Evolutionary conservation across 2,329 filamentous ascomycete genomes (phyloP), one percentile per base, ranked within the genome.

Genomic region (Pseudopyrenochaeta lycopersici): DNA sequence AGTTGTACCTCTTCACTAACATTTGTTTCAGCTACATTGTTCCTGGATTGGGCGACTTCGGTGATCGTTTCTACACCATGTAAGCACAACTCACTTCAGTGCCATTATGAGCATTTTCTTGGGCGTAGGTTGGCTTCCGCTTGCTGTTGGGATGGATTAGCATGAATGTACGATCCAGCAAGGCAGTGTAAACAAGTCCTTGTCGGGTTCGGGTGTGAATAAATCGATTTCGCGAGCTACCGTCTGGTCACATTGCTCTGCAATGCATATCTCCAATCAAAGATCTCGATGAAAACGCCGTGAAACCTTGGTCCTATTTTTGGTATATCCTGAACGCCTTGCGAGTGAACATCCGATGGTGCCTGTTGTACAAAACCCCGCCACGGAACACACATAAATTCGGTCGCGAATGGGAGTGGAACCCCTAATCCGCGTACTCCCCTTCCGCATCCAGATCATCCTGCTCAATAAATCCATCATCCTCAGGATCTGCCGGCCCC

Each of bases 1-100:
- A 47, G 32, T 27, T 35, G 6, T 15, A 3, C n/a, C 6, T 41
- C 29, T 10, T 23, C 10, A 41, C 62, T 68, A 38, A 65, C 36
- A 32, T 30, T 20, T 20, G 4, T 27, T 43, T 5, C 74, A 98
- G 94, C 76, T 98, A 97, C 76, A 98, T 98, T 71, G 87, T 96
- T 49, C 94, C 94, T 23, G 94, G 94, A 23, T 83, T 98, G 15
- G 94, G 94, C 63, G 94, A 98, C 75, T 98, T 98, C 77, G 94
- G 94, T 55, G 94, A 98, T 75, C 85, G 94, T 62, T 98, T 95
- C 78, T 98, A 97, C 77, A 97, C 94, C 50, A 86, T 97, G 76
- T 97, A 81, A 76, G 18, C 36, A 20, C 43, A 12, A 17, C 12
- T 32, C n/a, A 39, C 11, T 32, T 53, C 36, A 27, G 11, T 12